A percentile compares a stretch with the other conserved stretches of the same genome.
These are phyloP conservation scores for Cudoniella acicularis DNA, from an alignment of 495 filamentous ascomycete species.

Conservation along the genomic window DNA sequence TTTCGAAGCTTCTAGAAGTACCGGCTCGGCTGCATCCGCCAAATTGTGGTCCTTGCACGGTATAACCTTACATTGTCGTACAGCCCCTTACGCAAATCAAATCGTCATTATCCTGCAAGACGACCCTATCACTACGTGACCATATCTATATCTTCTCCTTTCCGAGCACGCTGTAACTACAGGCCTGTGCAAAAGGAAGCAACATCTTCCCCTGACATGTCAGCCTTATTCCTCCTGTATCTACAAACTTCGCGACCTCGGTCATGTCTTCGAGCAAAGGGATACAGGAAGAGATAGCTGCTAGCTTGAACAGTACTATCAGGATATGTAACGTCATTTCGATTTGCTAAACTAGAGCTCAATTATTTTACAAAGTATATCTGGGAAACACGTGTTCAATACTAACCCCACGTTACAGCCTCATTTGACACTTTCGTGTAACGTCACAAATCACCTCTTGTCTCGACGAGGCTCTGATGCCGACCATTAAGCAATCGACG, in stretches of 20 bases:
- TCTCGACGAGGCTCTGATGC: neutral
- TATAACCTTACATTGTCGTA: neutral
- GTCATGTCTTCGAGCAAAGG: neutral
- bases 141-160: neutral
- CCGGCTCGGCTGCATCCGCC: neutral
- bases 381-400: neutral
- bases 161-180: neutral
- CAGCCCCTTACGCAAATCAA: neutral
- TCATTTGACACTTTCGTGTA: neutral
- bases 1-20: neutral
- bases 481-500: slow-evolving; percentile 8
- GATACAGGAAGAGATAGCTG: neutral
- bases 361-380: neutral
- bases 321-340: neutral
- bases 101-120: neutral
- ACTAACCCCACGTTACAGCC: neutral
- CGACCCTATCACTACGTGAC: neutral
- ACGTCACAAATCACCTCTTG: neutral
- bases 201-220: neutral
- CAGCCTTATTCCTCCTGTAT: neutral
- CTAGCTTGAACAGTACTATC: neutral
- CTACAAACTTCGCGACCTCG: neutral
- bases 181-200: neutral
- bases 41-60: neutral
- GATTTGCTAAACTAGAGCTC: neutral